Conservation (phyloP, 306 rosid genomes). For the Quercus agrifolia region DNA sequence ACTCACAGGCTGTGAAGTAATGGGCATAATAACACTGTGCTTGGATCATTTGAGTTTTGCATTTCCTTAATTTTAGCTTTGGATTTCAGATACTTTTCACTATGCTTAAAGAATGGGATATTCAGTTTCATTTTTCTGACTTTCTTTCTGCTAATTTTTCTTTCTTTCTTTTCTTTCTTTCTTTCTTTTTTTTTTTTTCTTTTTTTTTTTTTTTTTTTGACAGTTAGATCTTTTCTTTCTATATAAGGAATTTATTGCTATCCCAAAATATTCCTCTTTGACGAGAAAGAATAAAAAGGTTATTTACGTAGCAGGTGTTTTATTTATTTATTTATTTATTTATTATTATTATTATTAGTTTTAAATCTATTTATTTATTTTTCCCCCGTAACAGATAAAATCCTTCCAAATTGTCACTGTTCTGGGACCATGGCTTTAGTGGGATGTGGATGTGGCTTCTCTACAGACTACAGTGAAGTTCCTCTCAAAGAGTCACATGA, state of each 20-base stretch:
- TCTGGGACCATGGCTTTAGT: slow-evolving; percentile 1
- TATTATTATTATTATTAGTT: too few relatives aligned
- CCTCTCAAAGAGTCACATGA: not conserved
- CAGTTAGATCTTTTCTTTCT: not conserved
- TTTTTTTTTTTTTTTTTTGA: not conserved
- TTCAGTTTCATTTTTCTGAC: slow-evolving; percentile 27
- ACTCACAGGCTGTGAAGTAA: slow-evolving; percentile 74
- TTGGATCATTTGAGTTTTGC: slow-evolving; percentile 32
- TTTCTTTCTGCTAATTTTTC: slow-evolving; percentile 2
- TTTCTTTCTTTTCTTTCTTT: not conserved
- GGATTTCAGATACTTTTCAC: slow-evolving; percentile 9
- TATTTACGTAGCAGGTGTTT: slow-evolving; percentile 4
- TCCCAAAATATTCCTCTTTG: slow-evolving; percentile 37
- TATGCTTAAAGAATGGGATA: slow-evolving; percentile 21
- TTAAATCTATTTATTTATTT: too few relatives aligned
- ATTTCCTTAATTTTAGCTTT: slow-evolving; percentile 16
- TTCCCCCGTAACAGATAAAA: not conserved
- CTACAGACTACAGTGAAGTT: not conserved
- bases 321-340: too few relatives aligned
- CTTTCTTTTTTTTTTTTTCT: not conserved
- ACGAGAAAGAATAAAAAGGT: slow-evolving; percentile 15
- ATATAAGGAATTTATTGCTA: slow-evolving; percentile 12
- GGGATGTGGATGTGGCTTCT: not conserved
- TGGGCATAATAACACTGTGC: slow-evolving; percentile 47
- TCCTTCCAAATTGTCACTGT: slow-evolving; percentile 1